Base-by-base conservation (phyloP, 495 filamentous ascomycete species). In the Aspergillus avenaceus region DNA sequence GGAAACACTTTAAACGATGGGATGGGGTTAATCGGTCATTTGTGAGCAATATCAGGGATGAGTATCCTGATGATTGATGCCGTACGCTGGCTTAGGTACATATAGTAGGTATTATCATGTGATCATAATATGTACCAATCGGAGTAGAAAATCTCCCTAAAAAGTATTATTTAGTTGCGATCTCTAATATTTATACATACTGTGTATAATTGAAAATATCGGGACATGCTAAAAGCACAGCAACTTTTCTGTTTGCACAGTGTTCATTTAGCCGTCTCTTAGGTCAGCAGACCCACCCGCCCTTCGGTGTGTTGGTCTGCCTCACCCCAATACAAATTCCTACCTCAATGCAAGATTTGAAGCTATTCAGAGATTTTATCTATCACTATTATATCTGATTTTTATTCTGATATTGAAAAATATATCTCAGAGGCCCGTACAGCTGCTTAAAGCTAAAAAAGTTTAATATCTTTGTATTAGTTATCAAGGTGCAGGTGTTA, bases 1-100 rank as follows among this genome's bases (percentile, higher is more conserved):
- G 93, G 9, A 86, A 84, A 58, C 85, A 87, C 67, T 97, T 97
- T 60, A 96, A 90, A 69, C 76, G 91, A 16, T 97, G 89, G 81
- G 88, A 95, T 64, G 55, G 62, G 26, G 67, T 65, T n/a, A 71
- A 60, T 0, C 74, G 78, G 45, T 72, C 68, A 2, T 98, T 98
- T 73, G 76, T 96, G 5, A 93, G 89, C 55, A 97, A 97, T 65
- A 76, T 96, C 19, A 73, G 64, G 58, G 90, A 93, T 55, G 83
- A 89, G 54, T 97, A 90, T 65, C 91, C 91, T 1, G 86, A 95
- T 61, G 88, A 91, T 68, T 96, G 61, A 58, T n/a, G n/a, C n/a
- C n/a, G n/a, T n/a, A n/a, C n/a, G n/a, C n/a, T n/a, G n/a, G n/a
- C n/a, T n/a, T n/a, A n/a, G n/a, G n/a, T n/a, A n/a, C n/a, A n/a